Evolutionary conservation across 2,329 filamentous ascomycete genomes (phyloP), one percentile per base, ranked within the genome.

Genomic region (Zymoseptoria passerinii): DNA sequence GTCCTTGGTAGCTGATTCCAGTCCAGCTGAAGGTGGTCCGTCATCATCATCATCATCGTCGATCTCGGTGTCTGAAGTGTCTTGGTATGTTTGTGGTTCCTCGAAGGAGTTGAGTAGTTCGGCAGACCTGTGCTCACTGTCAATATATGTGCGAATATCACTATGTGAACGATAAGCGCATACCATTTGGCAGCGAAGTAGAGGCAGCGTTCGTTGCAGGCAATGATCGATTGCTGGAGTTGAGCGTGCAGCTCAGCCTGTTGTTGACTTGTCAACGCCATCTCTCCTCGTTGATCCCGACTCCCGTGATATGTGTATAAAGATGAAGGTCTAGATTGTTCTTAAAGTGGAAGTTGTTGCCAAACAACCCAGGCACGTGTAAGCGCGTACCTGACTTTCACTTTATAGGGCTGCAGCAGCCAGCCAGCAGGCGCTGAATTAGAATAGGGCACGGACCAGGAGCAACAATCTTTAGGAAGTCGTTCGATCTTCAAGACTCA

Each of bases 141-240:
- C 44, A 68, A 62, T 35, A 48, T 40, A 44, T 50, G 19, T 50
- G n/a, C 13, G 35, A 40, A 4, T 5, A 44, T 44, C 35, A 44
- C 16, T 13, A 44, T 44, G 35, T n/a, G 51, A n/a, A 55, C 51
- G 6, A 13, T 16, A 54, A 48, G 44, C 18, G 35, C 28, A 68
- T 58, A 96, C 94, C 94, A 99, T 84, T 97, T 97, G 28, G 94
- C 87, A 6, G 92, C 94, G 69, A 96, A 92, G 70, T 96, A 97
- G 10, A 99, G 82, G 73, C 94, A 96, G 72, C 94, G 81, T 72
- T 99, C 94, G 1, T 91, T 95, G 76, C 92, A 97, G 71, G 91
- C 91, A 23, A 94, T 81, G 2, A 94, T 87, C 28, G 92, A 90
- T 68, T 91, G 87, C 72, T 95, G 90, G 50, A 96, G 80, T 35